phyloP scores from a whole-genome alignment of 805 yeast species.

The Nakazawaea anatomiae region DNA sequence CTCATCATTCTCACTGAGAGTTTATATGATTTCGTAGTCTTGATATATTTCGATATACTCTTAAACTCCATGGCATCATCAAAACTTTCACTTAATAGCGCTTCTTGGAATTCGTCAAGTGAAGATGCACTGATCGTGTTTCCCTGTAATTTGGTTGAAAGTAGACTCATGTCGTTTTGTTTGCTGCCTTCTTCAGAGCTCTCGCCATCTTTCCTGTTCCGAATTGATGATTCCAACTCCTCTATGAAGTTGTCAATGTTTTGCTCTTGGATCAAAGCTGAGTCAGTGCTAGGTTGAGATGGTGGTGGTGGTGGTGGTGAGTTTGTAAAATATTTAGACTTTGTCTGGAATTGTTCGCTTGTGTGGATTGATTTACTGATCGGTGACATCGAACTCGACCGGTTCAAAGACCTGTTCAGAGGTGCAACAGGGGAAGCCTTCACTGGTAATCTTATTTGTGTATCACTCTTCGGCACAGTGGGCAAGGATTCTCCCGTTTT shows the following conservation, averaged over 20 bases:
- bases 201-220: not conserved
- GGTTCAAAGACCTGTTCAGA: no score
- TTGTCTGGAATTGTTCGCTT: not conserved
- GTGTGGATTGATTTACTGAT: no score
- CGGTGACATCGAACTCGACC: no score
- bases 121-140: not conserved
- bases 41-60: not conserved
- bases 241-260: not conserved
- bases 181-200: not conserved
- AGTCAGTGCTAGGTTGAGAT: not conserved
- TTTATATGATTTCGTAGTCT: not conserved
- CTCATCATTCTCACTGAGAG: not conserved
- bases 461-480: no score
- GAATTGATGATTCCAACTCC: not conserved
- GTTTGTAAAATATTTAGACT: not conserved
- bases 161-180: not conserved
- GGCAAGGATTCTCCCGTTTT: not conserved
- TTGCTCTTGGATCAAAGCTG: not conserved
- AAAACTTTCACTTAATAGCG: not conserved
- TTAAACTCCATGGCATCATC: not conserved
- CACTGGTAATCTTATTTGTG: no score
- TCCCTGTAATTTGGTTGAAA: not conserved
- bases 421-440: no score
- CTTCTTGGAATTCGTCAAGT: not conserved
- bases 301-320: not conserved